Conservation (phyloP, 1,284 basidiomycete species). For the Puccinia horiana region DNA sequence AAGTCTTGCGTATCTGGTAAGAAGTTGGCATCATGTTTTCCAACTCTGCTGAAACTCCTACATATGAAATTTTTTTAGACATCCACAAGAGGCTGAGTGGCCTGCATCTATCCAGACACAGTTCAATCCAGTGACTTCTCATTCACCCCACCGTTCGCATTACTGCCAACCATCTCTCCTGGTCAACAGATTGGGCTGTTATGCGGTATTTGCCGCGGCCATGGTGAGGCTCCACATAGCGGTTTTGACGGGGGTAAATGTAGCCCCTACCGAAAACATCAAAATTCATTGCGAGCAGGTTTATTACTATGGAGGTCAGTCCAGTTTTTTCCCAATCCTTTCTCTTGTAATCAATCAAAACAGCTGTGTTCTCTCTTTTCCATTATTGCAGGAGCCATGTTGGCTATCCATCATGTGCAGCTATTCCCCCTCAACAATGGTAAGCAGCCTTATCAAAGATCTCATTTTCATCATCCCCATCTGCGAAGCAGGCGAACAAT, state of each 20-base stretch:
- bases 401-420: constrained; percentile 20
- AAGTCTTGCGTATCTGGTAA: constrained; percentile 33
- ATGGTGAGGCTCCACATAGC: constrained; percentile 32
- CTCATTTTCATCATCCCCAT: background rate
- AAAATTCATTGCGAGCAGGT: constrained; percentile 27
- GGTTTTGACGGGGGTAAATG: constrained; percentile 23
- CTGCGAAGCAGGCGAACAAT: background rate
- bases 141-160: constrained; percentile 9
- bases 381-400: background rate
- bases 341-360: background rate
- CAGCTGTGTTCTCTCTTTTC: background rate
- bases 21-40: constrained; percentile 30
- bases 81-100: constrained; percentile 13
- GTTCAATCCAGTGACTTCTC: constrained; percentile 20
- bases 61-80: constrained; percentile 19
- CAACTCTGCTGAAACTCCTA: constrained; percentile 13
- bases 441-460: background rate
- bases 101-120: constrained; percentile 25
- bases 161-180: background rate
- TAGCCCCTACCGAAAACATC: constrained; percentile 7
- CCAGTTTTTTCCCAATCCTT: background rate
- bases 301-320: constrained; percentile 39
- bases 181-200: constrained; percentile 34
- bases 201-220: constrained; percentile 31
- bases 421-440: constrained; percentile 29